phyloP scores from a whole-genome alignment of 2,329 filamentous ascomycete species.

The Pezicula rhizophila region DNA sequence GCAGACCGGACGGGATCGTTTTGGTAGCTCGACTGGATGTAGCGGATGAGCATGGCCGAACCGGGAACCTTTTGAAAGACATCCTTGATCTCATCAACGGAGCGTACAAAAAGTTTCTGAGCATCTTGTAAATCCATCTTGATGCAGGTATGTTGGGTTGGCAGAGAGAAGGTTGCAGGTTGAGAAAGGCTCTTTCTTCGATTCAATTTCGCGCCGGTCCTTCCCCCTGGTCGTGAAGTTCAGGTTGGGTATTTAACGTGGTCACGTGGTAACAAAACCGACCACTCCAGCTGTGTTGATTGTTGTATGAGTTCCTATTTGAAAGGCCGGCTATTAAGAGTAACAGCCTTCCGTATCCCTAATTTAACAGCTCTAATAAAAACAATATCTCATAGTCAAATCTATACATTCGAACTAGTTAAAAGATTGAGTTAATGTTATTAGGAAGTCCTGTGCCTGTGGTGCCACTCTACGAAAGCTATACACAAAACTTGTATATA shows the following conservation, averaged over 20 bases:
- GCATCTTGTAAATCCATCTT: slow-evolving; percentile 60
- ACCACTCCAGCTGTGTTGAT: too few relatives aligned
- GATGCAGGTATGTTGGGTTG: background rate
- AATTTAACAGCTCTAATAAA: too few relatives aligned
- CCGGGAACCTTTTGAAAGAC: slow-evolving; percentile 88
- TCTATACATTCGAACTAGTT: too few relatives aligned
- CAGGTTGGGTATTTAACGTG: background rate
- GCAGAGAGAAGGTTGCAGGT: background rate
- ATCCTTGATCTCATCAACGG: slow-evolving; percentile 46
- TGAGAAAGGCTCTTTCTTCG: background rate
- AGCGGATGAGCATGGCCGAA: slow-evolving; percentile 87
- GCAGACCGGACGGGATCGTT: slow-evolving; percentile 91
- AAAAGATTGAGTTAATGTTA: too few relatives aligned
- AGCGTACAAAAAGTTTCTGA: slow-evolving; percentile 46
- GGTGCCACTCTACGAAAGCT: too few relatives aligned
- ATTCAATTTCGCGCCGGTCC: background rate
- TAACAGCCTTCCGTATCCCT: too few relatives aligned
- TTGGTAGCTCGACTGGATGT: slow-evolving; percentile 96
- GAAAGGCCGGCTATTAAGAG: too few relatives aligned
- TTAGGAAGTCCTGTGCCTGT: too few relatives aligned
- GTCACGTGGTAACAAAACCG: background rate
- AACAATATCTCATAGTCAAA: too few relatives aligned
- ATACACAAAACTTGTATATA: too few relatives aligned
- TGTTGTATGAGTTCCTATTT: too few relatives aligned
- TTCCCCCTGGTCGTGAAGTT: background rate